Base-by-base conservation (phyloP, 2,329 filamentous ascomycete species). In the Colletotrichum tabaci region DNA sequence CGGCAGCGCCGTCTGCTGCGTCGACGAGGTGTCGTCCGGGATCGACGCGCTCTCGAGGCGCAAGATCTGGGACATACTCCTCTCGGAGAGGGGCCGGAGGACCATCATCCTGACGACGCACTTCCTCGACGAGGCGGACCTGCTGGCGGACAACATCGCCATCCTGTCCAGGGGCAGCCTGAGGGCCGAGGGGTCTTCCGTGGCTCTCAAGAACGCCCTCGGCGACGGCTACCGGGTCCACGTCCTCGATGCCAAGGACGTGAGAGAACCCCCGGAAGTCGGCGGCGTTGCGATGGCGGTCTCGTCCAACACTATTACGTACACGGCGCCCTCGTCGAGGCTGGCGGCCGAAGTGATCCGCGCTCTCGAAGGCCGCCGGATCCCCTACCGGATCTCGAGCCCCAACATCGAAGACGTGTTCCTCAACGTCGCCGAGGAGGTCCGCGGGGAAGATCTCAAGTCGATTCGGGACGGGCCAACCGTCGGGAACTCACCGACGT, bases 341-440 rank as follows among this genome's bases (percentile, higher is more conserved):
- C 86, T 92, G 52, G 94, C 94, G 0, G 93, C 94, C 0, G 81
- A 87, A 1, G 92, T 96, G 53, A 93, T 97, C 73, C 87, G 87
- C 52, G 80, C 87, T 7, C 85, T 98, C 1, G 93, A 97, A 79
- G 81, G 85, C 0, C 84, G 86, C 1, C 89, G 90, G 0, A 87
- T 97, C 46, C 92, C 97, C 67, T 98, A 97, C 79, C 91, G 95
- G 66, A 93, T 98, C 75, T 93, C 93, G 18, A 94, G 94, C 0
- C 95, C 95, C 0, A 97, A 94, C 0, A 95, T 98, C 47, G 95
- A 98, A 79, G 95, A 98, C 75, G 95, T 98, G 0, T 98, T 98
- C 80, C 83, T 98, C 35, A 92, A 94, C 74, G 87, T 98, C 47
- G 94, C 95, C 0, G 93, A 96, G 77, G 95, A 98, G 80, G 88